Evolutionary conservation across 495 filamentous ascomycete species (phyloP).

Genomic region (Penicillium lagena): DNA sequence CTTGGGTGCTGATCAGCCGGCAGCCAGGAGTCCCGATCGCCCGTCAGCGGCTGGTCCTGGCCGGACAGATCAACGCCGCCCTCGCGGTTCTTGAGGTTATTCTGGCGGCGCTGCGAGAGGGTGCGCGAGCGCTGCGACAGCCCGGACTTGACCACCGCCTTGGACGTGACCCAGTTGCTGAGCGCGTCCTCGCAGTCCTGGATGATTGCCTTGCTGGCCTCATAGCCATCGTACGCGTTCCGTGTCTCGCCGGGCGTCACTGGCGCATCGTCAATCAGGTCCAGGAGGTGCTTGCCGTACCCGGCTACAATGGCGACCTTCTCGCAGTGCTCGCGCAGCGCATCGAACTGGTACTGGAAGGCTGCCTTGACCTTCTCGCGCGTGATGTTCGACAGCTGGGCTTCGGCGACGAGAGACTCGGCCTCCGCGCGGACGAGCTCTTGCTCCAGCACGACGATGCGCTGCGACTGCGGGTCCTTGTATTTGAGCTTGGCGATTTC

Average conservation of each 20-base stretch:
- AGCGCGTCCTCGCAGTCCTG: slow-evolving; percentile 97
- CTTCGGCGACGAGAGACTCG: slow-evolving; percentile 95
- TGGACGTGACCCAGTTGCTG: slow-evolving; percentile 91
- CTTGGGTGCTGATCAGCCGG: slow-evolving; percentile 70
- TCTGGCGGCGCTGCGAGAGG: slow-evolving; percentile 75
- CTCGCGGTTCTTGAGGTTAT: slow-evolving; percentile 49
- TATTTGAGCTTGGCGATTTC: slow-evolving; percentile 98
- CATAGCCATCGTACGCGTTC: slow-evolving; percentile 94
- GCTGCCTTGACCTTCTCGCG: slow-evolving; percentile 98
- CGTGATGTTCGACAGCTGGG: slow-evolving; percentile 97
- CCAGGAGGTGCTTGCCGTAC: slow-evolving; percentile 92
- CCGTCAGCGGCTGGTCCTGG: slow-evolving; percentile 76
- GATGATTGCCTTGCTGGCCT: slow-evolving; percentile 97
- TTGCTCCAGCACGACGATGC: slow-evolving; percentile 95
- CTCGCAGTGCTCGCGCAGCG: slow-evolving; percentile 94
- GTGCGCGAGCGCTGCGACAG: slow-evolving; percentile 80
- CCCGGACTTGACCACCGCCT: slow-evolving; percentile 78
- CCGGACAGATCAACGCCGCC: slow-evolving; percentile 71
- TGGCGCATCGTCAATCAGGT: slow-evolving; percentile 91
- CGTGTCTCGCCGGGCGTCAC: slow-evolving; percentile 97
- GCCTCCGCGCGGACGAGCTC: slow-evolving; percentile 97
- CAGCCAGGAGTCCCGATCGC: slow-evolving; percentile 83
- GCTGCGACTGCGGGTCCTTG: slow-evolving; percentile 96
- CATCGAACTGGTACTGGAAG: slow-evolving; percentile 97
- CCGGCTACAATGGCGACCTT: slow-evolving; percentile 97